A percentile compares a stretch with the other conserved stretches of the same genome.
Evolutionary conservation across 257 asterid genomes (phyloP).

Genomic region (Solanum sejunctum): DNA sequence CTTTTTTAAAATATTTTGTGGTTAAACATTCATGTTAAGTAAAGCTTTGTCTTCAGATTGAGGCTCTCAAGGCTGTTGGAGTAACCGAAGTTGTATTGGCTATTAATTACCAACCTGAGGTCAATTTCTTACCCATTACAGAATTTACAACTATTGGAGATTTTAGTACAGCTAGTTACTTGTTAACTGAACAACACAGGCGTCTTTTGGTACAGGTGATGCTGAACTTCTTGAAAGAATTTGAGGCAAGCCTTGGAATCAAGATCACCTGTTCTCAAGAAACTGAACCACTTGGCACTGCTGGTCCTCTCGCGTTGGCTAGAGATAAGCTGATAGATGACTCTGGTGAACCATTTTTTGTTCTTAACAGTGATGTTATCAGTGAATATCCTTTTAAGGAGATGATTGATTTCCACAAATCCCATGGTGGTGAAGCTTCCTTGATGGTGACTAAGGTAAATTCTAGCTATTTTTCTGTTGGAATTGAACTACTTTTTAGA

Average conservation of each 20-base stretch:
- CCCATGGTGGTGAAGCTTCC: slow-evolving; percentile 97
- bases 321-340: slow-evolving; percentile 73
- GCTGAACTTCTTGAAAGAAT: slow-evolving; percentile 91
- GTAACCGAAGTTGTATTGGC: slow-evolving; percentile 83
- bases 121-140: slow-evolving; percentile 1
- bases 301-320: slow-evolving; percentile 98
- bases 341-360: slow-evolving; percentile 88
- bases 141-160: background rate
- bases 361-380: slow-evolving; percentile 93
- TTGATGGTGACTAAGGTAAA: slow-evolving; percentile 77
- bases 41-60: slow-evolving; percentile 34
- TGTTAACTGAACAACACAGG: background rate
- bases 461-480: background rate
- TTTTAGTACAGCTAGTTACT: background rate
- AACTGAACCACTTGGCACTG: slow-evolving; percentile 98
- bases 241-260: slow-evolving; percentile 83
- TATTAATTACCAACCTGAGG: slow-evolving; percentile 91
- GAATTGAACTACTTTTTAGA: background rate
- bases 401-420: slow-evolving; percentile 87
- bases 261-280: slow-evolving; percentile 93
- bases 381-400: slow-evolving; percentile 80
- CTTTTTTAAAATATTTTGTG: background rate
- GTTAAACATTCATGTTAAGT: slow-evolving; percentile 3
- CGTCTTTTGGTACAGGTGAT: slow-evolving; percentile 40
- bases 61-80: slow-evolving; percentile 71